These are phyloP conservation scores for Linum usitatissimum DNA, from an alignment of 345 rosid genomes.

Conservation along the genomic window DNA sequence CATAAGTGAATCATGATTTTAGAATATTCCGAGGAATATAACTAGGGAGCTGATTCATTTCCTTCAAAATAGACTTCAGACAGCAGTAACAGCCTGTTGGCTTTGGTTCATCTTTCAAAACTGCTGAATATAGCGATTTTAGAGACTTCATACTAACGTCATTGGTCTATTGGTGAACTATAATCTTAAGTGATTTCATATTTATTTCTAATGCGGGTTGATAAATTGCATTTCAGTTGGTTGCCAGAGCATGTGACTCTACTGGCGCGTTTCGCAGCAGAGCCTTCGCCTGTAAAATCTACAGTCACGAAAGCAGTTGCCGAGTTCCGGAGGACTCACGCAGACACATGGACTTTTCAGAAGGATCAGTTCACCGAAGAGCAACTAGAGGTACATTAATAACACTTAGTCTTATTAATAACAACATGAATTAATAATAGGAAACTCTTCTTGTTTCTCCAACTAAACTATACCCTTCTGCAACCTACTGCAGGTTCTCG, in stretches of 20 bases:
- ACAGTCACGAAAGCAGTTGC: slow-evolving; percentile 98
- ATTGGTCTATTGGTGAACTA: too few relatives aligned
- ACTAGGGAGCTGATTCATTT: neutral
- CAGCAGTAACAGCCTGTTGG: too few relatives aligned
- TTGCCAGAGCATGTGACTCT: slow-evolving; percentile 83
- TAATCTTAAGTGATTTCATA: too few relatives aligned
- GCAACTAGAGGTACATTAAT: slow-evolving; percentile 71
- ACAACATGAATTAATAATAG: neutral
- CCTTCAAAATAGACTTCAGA: too few relatives aligned
- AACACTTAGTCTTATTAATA: neutral
- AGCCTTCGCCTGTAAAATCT: slow-evolving; percentile 82
- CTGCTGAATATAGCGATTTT: too few relatives aligned
- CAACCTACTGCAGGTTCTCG: slow-evolving; percentile 61
- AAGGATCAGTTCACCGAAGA: slow-evolving; percentile 85
- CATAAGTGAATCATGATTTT: neutral
- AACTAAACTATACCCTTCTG: neutral
- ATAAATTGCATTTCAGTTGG: slow-evolving; percentile 43
- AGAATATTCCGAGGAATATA: neutral
- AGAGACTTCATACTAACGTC: too few relatives aligned
- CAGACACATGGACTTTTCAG: slow-evolving; percentile 91
- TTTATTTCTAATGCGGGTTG: neutral
- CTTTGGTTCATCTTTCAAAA: too few relatives aligned
- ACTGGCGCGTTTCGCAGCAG: slow-evolving; percentile 70
- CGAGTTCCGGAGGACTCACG: slow-evolving; percentile 90
- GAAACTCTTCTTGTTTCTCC: neutral